These are phyloP conservation scores for Zarea fungicola DNA, from an alignment of 2,329 filamentous ascomycete species.

Conservation along the genomic window DNA sequence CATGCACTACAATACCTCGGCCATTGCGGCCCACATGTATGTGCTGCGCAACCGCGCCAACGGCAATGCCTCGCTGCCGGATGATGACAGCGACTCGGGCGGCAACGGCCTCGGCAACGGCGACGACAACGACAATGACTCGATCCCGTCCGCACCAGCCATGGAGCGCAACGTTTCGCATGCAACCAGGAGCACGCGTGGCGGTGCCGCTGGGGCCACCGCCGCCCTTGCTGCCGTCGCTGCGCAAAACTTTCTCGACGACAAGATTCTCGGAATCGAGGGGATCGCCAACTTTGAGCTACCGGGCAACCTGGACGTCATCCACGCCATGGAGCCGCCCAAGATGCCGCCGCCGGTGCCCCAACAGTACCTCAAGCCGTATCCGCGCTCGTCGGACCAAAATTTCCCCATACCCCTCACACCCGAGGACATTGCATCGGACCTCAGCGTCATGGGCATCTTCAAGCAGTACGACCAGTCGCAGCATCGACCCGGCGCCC, in stretches of 20 bases:
- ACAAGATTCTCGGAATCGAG: slow-evolving; percentile 55
- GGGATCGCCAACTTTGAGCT: slow-evolving; percentile 55
- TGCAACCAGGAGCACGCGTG: slow-evolving; percentile 58
- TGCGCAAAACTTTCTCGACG: slow-evolving; percentile 51
- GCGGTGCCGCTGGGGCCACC: slow-evolving; percentile 22
- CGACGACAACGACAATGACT: slow-evolving; percentile 44
- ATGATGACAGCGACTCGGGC: slow-evolving; percentile 50
- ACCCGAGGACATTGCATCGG: slow-evolving; percentile 48
- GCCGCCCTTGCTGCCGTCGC: not conserved
- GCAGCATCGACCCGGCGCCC: slow-evolving; percentile 49
- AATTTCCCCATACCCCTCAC: slow-evolving; percentile 50
- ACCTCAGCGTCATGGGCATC: slow-evolving; percentile 53
- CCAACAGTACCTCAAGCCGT: slow-evolving; percentile 54
- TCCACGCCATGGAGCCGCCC: slow-evolving; percentile 48
- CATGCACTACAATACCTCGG: slow-evolving; percentile 59
- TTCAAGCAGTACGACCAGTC: slow-evolving; percentile 51
- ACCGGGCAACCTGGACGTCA: slow-evolving; percentile 52
- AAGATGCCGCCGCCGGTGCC: slow-evolving; percentile 55
- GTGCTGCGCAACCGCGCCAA: slow-evolving; percentile 53
- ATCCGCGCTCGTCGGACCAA: slow-evolving; percentile 48
- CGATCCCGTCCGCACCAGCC: slow-evolving; percentile 42
- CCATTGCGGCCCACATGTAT: slow-evolving; percentile 57
- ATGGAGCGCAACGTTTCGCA: slow-evolving; percentile 63
- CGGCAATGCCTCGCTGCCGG: slow-evolving; percentile 44
- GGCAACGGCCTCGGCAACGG: slow-evolving; percentile 43